Evolutionary conservation across 2,329 filamentous ascomycete species (phyloP).

Genomic region (Xylariaceae sp.): DNA sequence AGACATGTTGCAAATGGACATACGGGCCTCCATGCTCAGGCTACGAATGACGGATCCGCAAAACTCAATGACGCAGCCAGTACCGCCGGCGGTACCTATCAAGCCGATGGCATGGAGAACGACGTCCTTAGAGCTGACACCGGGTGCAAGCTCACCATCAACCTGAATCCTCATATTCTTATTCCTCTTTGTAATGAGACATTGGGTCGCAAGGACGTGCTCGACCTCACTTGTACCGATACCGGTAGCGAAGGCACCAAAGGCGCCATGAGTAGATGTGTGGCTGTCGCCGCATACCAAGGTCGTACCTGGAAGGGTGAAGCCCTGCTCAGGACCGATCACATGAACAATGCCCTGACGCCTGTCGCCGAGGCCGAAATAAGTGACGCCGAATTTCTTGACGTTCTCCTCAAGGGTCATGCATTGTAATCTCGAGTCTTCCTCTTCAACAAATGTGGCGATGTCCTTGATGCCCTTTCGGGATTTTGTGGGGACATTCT

Average conservation of each 20-base stretch:
- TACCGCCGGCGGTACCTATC: conserved; percentile 94
- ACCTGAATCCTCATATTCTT: conserved; percentile 99
- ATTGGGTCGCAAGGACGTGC: conserved; percentile 96
- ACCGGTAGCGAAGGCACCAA: conserved; percentile 90
- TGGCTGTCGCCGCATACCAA: conserved; percentile 98
- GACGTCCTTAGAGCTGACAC: conserved; percentile 95
- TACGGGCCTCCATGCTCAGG: conserved; percentile 93
- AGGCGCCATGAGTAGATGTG: conserved; percentile 96
- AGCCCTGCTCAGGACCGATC: conserved; percentile 97
- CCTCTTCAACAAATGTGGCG: conserved; percentile 89
- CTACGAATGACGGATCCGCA: conserved; percentile 88
- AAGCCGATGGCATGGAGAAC: conserved; percentile 88
- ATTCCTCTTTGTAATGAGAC: conserved; percentile 87
- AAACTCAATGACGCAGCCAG: conserved; percentile 93
- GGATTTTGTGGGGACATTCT: conserved; percentile 92
- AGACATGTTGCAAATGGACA: conserved; percentile 99
- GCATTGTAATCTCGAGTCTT: conserved; percentile 90
- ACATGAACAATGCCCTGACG: conserved; percentile 98
- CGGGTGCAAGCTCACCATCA: conserved; percentile 82
- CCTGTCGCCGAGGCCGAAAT: conserved; percentile 95
- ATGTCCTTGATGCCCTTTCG: conserved; percentile 93
- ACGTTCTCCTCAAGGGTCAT: conserved; percentile 96
- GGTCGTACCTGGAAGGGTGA: conserved; percentile 94
- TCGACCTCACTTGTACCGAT: conserved; percentile 98
- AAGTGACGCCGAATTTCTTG: conserved; percentile 92